These are phyloP conservation scores for Aspergillus thermomutatus DNA, from an alignment of 2,329 filamentous ascomycete species.

Conservation along the genomic window DNA sequence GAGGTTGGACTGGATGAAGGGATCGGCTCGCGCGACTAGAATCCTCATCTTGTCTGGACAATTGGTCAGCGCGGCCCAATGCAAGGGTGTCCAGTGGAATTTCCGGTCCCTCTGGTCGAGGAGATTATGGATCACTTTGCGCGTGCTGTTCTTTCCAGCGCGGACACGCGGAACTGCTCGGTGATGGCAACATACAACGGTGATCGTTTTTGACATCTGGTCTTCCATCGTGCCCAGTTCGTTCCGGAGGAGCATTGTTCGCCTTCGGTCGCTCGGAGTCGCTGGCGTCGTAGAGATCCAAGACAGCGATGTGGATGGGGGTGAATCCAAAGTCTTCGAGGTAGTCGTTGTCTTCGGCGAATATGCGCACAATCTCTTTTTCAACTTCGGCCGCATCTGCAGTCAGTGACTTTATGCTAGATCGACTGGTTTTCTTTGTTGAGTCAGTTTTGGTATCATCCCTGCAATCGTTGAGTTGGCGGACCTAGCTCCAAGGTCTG, in stretches of 20 bases:
- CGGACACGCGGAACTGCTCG: background rate
- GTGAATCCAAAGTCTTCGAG: background rate
- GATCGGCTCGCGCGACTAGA: background rate
- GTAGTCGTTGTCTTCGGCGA: background rate
- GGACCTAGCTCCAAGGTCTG: background rate
- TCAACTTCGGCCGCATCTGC: background rate
- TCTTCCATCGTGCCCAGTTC: background rate
- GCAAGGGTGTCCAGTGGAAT: background rate
- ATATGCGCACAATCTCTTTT: background rate
- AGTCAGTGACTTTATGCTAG: background rate
- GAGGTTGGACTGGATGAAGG: background rate
- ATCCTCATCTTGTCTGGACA: background rate
- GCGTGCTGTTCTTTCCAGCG: background rate
- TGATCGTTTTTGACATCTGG: background rate
- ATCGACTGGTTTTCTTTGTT: background rate
- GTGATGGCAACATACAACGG: background rate
- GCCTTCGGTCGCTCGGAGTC: background rate
- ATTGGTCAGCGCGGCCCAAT: background rate
- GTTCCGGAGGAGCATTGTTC: background rate
- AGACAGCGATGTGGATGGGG: background rate
- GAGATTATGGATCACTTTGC: background rate
- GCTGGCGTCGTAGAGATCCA: background rate
- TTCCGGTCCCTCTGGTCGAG: background rate
- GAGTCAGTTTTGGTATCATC: background rate
- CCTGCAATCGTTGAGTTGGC: background rate